Evolutionary conservation across 805 yeast species (phyloP), one percentile per base, ranked within the genome.

Genomic region (Myxozyma vanderwaltii): DNA sequence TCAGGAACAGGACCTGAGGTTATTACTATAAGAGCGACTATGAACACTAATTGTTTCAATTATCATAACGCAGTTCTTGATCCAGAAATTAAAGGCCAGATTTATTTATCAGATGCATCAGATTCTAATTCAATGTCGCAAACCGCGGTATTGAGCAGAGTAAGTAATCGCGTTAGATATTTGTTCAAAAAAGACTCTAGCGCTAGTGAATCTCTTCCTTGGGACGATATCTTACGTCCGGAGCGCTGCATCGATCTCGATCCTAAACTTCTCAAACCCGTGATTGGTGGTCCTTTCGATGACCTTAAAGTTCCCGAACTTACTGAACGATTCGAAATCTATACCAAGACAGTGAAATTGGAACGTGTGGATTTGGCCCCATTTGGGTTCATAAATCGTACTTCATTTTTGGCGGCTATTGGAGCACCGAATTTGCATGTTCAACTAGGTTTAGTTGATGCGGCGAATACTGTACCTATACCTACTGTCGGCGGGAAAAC

Each of bases 401-500:
- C 66, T 2, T 64, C 69, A 12, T 65, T 56, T 45, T 24, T 27
- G 29, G 69, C 69, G 15, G 71, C 69, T 6, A 56, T 66, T 26
- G 70, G 71, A 5, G 70, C 69, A 6, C 69, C 70, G 10, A 68
- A 68, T 41, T 64, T 65, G 55, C 70, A 31, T 41, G 74, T 68
- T 29, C 69, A 54, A 44, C 64, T 67, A 57, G 72, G 59, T 6
- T 49, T 58, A 8, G 59, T 61, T 40, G 54, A 65, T 40, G 64
- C 65, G 15, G 77, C 80, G 58, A 66, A 61, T 38, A 57, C 65
- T 10, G 54, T 53, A 0, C 43, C 48, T 1, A 54, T 65, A 6
- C 66, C 83, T 77, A 63, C 82, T 85, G 59, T 81, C 78, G 26
- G 77, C 85, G 63, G 82, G 79, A 68, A 81, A 85, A 63, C 77